These are phyloP conservation scores for Craterostigma plantagineum DNA, from an alignment of 257 asterid species.

Conservation along the genomic window DNA sequence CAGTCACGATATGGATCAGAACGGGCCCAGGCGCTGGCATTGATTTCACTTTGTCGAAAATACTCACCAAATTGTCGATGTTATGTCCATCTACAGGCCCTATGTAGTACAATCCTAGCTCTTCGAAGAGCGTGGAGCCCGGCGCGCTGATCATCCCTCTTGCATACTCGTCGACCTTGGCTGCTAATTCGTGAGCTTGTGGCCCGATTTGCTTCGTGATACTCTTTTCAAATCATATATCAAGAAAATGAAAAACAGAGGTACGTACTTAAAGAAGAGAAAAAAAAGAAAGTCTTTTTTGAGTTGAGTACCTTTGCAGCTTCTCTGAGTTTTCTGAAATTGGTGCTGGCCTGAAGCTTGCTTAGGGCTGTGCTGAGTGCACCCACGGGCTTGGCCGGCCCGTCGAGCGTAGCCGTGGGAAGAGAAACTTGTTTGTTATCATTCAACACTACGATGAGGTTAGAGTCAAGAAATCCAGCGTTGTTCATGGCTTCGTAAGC, in stretches of 20 bases:
- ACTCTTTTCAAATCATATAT: conserved; percentile 13
- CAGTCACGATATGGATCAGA: conserved; percentile 52
- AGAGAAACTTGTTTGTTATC: conserved; percentile 67
- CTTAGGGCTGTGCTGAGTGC: conserved; percentile 54
- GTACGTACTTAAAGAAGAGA: background rate
- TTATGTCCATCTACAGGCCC: conserved; percentile 76
- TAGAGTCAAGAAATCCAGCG: conserved; percentile 56
- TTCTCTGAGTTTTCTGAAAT: conserved; percentile 60
- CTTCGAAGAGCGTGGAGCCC: conserved; percentile 64
- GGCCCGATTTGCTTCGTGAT: conserved; percentile 65
- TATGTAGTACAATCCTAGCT: conserved; percentile 63
- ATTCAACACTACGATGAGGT: conserved; percentile 42
- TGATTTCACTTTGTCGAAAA: conserved; percentile 38
- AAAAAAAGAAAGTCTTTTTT: background rate
- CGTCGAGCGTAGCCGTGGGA: conserved; percentile 63
- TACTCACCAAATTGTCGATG: conserved; percentile 35
- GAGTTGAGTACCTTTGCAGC: conserved; percentile 56
- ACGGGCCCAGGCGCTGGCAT: conserved; percentile 81
- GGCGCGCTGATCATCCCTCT: conserved; percentile 68
- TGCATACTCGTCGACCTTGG: conserved; percentile 72
- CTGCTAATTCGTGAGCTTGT: conserved; percentile 65
- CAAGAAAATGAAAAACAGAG: background rate
- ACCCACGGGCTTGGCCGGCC: conserved; percentile 60
- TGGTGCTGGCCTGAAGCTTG: conserved; percentile 62
- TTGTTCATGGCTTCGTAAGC: conserved; percentile 85